These are phyloP conservation scores for Cladophialophora bantiana DNA, from an alignment of 2,329 filamentous ascomycete genomes.

Conservation along the genomic window DNA sequence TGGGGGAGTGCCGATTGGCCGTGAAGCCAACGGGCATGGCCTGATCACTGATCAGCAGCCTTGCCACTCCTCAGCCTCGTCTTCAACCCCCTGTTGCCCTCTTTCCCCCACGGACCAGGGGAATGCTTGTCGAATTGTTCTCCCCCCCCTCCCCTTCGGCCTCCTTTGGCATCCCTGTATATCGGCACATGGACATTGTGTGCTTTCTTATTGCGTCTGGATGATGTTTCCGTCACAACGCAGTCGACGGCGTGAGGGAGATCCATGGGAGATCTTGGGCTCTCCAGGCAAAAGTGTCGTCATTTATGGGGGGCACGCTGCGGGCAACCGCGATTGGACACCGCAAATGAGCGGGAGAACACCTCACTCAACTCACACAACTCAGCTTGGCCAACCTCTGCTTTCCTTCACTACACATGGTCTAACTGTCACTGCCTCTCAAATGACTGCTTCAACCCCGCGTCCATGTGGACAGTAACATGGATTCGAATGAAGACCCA, in stretches of 20 bases:
- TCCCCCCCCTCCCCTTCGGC: neutral
- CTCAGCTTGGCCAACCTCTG: constrained; percentile 2
- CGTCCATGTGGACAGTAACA: neutral
- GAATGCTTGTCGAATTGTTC: neutral
- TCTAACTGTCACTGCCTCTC: neutral
- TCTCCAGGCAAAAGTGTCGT: constrained; percentile 3
- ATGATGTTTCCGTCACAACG: neutral
- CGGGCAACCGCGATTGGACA: constrained; percentile 12
- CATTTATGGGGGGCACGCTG: constrained; percentile 10
- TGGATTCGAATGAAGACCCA: neutral
- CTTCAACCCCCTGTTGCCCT: neutral
- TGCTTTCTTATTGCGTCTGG: neutral
- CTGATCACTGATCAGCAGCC: neutral
- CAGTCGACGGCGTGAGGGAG: neutral
- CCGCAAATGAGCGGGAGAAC: neutral
- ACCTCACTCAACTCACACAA: neutral
- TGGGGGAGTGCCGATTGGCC: neutral
- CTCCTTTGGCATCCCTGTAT: neutral
- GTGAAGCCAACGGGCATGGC: neutral
- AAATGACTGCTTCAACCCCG: neutral
- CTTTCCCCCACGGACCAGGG: neutral
- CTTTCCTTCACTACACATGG: constrained; percentile 8
- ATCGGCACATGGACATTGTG: neutral
- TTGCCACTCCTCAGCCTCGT: neutral
- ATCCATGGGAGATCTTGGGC: neutral